Evolutionary conservation across 148 eudicot species (phyloP).

Genomic region (Camellia lanceoleosa): DNA sequence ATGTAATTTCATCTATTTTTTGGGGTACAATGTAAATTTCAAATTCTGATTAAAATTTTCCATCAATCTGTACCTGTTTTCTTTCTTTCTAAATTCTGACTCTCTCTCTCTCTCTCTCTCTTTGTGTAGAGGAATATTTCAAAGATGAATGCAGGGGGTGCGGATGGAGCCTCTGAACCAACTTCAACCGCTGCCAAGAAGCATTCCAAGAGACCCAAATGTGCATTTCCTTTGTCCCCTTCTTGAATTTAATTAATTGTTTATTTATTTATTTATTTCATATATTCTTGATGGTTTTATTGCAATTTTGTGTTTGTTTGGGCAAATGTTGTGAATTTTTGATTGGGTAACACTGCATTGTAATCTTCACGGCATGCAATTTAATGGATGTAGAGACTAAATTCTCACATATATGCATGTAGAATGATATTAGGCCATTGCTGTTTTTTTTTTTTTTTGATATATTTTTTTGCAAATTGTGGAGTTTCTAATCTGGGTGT

Average conservation of each 20-base stretch:
- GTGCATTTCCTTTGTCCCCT: neutral
- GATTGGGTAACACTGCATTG: neutral
- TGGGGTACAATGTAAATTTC: neutral
- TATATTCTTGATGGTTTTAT: neutral
- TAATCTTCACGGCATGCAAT: neutral
- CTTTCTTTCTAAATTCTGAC: neutral
- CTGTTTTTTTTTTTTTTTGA: neutral
- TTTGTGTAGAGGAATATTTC: neutral
- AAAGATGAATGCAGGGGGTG: slow-evolving; percentile 12
- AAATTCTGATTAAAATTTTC: neutral
- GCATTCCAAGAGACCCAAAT: slow-evolving; percentile 19
- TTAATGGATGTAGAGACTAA: neutral
- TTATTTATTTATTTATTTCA: neutral
- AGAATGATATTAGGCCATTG: neutral
- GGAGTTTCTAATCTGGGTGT: neutral
- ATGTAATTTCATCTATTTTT: too few species aligned
- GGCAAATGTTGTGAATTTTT: neutral
- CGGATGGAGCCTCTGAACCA: slow-evolving; percentile 9
- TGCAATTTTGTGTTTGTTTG: neutral
- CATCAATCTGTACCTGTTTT: neutral
- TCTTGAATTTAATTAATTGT: neutral
- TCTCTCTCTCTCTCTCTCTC: neutral
- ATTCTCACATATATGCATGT: too few species aligned
- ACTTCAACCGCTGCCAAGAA: slow-evolving; percentile 4
- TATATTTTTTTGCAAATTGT: neutral